Conservation (phyloP, 495 filamentous ascomycete species). For the Penicillium waksmanii region DNA sequence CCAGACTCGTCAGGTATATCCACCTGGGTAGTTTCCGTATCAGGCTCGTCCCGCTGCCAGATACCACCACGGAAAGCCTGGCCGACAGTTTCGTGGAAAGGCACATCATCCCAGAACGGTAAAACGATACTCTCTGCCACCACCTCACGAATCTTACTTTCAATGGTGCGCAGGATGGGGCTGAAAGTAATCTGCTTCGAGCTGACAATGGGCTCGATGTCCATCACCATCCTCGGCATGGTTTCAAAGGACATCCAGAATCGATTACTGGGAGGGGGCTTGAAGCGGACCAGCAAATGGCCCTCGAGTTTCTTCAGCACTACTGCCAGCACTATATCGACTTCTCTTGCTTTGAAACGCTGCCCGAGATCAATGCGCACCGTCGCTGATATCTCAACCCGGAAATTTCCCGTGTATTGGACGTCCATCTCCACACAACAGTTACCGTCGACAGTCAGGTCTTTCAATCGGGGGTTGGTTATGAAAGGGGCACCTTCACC, state of each 20-base stretch:
- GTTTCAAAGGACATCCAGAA: constrained; percentile 93
- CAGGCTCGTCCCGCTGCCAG: constrained; percentile 67
- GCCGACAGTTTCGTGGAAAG: constrained; percentile 78
- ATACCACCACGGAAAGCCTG: constrained; percentile 86
- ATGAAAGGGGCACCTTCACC: constrained; percentile 87
- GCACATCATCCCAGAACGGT: constrained; percentile 93
- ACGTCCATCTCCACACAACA: constrained; percentile 83
- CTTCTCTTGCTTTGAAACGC: constrained; percentile 87
- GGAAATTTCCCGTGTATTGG: constrained; percentile 85
- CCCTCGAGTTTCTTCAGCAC: constrained; percentile 86
- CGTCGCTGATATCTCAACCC: constrained; percentile 84
- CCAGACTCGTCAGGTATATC: constrained; percentile 62
- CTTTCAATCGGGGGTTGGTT: constrained; percentile 85
- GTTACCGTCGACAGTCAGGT: constrained; percentile 89
- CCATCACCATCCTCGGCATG: constrained; percentile 89
- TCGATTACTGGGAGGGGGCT: constrained; percentile 93
- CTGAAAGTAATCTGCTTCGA: constrained; percentile 93
- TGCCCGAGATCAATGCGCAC: constrained; percentile 87
- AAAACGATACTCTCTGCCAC: constrained; percentile 90
- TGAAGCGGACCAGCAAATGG: constrained; percentile 81
- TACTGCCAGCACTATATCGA: constrained; percentile 84
- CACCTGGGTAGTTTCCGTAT: constrained; percentile 44
- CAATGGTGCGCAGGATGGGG: constrained; percentile 88
- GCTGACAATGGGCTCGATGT: constrained; percentile 92
- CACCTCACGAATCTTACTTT: constrained; percentile 90